These are phyloP conservation scores for Solanum hybrid DNA, from an alignment of 305 asterid species.

Conservation along the genomic window DNA sequence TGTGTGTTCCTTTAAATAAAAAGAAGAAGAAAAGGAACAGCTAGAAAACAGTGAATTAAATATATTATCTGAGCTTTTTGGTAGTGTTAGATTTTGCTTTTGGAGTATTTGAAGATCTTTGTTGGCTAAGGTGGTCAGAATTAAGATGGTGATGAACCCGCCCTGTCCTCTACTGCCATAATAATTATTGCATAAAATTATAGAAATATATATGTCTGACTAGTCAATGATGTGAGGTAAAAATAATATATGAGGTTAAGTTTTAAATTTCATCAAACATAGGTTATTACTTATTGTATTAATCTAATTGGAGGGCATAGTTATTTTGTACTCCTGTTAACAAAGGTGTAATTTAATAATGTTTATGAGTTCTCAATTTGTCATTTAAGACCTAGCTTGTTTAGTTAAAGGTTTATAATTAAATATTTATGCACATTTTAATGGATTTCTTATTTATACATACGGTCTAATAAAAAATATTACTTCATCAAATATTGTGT, in stretches of 20 bases:
- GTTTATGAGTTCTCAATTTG: background rate
- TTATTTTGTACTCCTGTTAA: background rate
- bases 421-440: background rate
- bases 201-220: background rate
- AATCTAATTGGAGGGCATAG: background rate
- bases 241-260: no score
- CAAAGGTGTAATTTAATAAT: background rate
- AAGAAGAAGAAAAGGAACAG: background rate
- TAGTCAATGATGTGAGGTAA: background rate
- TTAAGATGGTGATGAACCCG: background rate
- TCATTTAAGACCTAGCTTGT: background rate
- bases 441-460: background rate
- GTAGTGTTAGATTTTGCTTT: constrained; percentile 13
- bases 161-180: background rate
- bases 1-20: background rate
- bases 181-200: background rate
- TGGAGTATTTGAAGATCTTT: constrained; percentile 30
- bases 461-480: no score
- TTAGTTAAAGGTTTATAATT: no score
- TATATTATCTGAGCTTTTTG: constrained; percentile 4
- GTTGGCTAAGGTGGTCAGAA: constrained; percentile 18
- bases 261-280: background rate
- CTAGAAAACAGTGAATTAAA: background rate
- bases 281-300: background rate
- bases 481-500: background rate